These are phyloP conservation scores for Aristolochia fimbriata DNA, from an alignment of 164 flowering plant genomes.

Conservation along the genomic window DNA sequence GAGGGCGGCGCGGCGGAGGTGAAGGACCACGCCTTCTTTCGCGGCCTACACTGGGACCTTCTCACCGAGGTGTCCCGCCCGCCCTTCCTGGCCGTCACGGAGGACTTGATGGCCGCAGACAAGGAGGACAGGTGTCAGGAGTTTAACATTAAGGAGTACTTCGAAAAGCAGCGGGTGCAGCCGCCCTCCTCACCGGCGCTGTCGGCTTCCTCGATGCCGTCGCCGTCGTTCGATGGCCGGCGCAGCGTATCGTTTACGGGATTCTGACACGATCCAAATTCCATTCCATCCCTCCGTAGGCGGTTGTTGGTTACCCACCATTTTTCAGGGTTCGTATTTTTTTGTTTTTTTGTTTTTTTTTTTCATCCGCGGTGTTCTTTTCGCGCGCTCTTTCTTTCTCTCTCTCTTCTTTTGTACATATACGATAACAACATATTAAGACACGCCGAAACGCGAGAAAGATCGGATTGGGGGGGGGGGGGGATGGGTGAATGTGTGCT, in stretches of 20 bases:
- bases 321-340: no score
- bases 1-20: conserved; percentile 64
- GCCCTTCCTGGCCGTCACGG: conserved; percentile 56
- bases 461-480: no score
- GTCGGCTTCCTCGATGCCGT: conserved; percentile 15
- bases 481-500: no score
- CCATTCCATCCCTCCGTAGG: no score
- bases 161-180: conserved; percentile 22
- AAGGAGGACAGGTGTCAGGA: conserved; percentile 12
- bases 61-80: conserved; percentile 71
- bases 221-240: conserved; percentile 17
- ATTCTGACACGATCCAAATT: conserved; percentile 36
- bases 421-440: no score
- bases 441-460: no score
- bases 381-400: no score
- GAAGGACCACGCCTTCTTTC: conserved; percentile 64
- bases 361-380: no score
- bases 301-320: no score
- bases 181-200: conserved; percentile 30
- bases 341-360: no score
- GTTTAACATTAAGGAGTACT: conserved; percentile 40
- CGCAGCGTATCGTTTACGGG: conserved; percentile 37
- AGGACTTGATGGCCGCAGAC: conserved; percentile 4
- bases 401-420: no score
- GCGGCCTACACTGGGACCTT: conserved; percentile 65